Conservation (phyloP, 305 asterid genomes). For the Fraxinus latifolia region DNA sequence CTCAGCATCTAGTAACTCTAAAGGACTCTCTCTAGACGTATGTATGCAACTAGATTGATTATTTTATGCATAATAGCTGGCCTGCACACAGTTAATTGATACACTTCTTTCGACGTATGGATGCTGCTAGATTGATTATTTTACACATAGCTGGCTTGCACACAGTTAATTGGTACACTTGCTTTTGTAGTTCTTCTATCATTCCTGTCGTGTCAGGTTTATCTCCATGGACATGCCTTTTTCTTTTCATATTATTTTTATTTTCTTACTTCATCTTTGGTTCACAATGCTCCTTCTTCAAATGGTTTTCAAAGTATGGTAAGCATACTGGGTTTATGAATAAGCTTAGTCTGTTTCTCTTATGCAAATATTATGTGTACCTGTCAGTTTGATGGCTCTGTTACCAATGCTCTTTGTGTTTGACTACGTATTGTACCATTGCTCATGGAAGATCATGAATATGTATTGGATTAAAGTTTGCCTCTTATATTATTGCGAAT, state of each 20-base stretch:
- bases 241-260: neutral
- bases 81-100: neutral
- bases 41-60: conserved; percentile 30
- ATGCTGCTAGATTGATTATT: conserved; percentile 21
- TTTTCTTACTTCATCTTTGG: conserved; percentile 18
- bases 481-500: conserved; percentile 19
- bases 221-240: conserved; percentile 1
- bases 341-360: neutral
- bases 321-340: neutral
- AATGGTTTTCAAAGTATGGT: conserved; percentile 17
- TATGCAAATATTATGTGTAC: conserved; percentile 16
- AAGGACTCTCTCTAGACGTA: conserved; percentile 79
- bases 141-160: conserved; percentile 18
- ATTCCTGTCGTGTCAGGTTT: conserved; percentile 21
- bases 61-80: neutral
- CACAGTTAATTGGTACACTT: conserved; percentile 11
- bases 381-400: conserved; percentile 8
- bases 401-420: conserved; percentile 6
- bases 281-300: conserved; percentile 19
- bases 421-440: conserved; percentile 11
- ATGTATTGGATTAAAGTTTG: conserved; percentile 7
- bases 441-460: conserved; percentile 18
- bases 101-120: conserved; percentile 4
- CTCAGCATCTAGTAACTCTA: conserved; percentile 65
- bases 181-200: conserved; percentile 3